Evolutionary conservation across 495 filamentous ascomycete species (phyloP).

Genomic region (Neurospora sp.): DNA sequence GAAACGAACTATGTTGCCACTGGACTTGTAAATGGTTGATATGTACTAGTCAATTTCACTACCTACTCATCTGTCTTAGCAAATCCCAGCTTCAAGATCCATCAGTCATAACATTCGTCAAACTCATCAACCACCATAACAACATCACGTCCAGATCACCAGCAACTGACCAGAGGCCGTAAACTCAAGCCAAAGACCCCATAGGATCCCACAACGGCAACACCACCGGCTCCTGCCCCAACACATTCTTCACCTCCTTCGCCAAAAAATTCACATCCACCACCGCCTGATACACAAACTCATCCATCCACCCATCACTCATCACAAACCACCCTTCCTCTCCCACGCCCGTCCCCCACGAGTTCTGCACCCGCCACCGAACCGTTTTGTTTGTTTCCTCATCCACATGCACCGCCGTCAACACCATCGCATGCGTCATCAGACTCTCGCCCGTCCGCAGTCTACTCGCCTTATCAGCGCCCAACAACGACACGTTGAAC

Average conservation of each 20-base stretch:
- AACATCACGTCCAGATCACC: background rate
- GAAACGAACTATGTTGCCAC: background rate
- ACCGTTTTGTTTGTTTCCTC: conserved; percentile 48
- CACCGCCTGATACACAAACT: conserved; percentile 84
- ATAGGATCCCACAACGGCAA: conserved; percentile 83
- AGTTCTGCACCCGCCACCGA: conserved; percentile 79
- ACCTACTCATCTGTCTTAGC: background rate
- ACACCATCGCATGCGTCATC: conserved; percentile 89
- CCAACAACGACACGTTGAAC: conserved; percentile 57
- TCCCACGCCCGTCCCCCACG: conserved; percentile 59
- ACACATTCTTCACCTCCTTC: conserved; percentile 54
- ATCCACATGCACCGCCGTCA: conserved; percentile 72
- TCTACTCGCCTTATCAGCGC: conserved; percentile 62
- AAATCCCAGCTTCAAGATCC: background rate
- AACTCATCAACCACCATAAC: background rate
- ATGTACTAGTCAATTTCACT: background rate
- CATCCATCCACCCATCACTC: conserved; percentile 75
- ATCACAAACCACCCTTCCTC: conserved; percentile 78
- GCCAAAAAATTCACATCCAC: conserved; percentile 58
- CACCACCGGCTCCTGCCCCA: conserved; percentile 56
- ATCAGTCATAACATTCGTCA: background rate
- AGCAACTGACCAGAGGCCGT: background rate
- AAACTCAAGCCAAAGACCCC: conserved; percentile 61
- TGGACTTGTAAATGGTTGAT: background rate
- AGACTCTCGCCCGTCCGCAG: conserved; percentile 58